These are phyloP conservation scores for Eimeria zaria DNA, from an alignment of 169 alveolate species.

Conservation along the genomic window DNA sequence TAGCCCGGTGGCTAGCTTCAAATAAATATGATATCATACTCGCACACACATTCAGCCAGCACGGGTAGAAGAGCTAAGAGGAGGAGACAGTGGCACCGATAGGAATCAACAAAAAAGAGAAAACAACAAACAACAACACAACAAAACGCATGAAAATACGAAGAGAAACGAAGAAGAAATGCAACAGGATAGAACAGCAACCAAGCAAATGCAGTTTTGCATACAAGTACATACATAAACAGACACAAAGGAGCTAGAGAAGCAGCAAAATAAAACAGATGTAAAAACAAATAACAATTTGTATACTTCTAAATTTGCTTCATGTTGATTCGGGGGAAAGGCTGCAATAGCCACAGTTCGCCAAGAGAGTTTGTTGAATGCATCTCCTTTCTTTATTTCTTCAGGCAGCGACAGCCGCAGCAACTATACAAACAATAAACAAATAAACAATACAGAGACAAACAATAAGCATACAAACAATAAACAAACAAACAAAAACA, in stretches of 20 bases:
- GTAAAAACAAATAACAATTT: too few species aligned
- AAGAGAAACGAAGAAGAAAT: not conserved
- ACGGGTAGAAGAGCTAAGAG: too few species aligned
- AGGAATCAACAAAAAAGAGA: not conserved
- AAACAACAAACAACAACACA: too few species aligned
- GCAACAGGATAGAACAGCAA: not conserved
- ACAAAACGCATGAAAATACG: too few species aligned
- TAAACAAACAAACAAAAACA: too few species aligned
- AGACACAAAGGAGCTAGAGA: not conserved
- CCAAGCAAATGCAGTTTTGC: too few species aligned
- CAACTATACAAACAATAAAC: constrained; percentile 1
- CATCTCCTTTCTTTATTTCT: not conserved
- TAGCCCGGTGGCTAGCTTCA: too few species aligned
- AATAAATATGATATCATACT: too few species aligned
- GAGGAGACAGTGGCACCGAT: not conserved
- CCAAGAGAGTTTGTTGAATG: not conserved
- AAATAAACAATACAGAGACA: not conserved
- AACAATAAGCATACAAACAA: not conserved
- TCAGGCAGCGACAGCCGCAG: constrained; percentile 30
- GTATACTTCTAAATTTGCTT: not conserved
- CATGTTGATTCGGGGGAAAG: not conserved
- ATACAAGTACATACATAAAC: too few species aligned
- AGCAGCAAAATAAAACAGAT: not conserved
- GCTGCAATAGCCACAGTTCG: not conserved
- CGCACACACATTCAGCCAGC: too few species aligned